Conservation (phyloP, 306 rosid genomes). For the Gastrolobium villosum region DNA sequence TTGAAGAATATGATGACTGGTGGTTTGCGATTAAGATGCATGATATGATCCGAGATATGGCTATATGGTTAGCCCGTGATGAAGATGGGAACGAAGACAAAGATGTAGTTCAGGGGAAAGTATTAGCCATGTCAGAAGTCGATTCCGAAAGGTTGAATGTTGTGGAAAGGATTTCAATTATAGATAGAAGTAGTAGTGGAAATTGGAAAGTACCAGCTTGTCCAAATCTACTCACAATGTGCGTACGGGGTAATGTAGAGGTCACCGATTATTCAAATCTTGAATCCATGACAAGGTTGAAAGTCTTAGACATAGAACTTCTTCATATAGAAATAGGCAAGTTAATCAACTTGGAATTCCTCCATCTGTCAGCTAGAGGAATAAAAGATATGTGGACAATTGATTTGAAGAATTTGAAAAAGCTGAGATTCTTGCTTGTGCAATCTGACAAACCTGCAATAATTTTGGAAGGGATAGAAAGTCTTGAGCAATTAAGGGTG, state of each 20-base stretch:
- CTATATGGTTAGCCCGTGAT: conserved; percentile 29
- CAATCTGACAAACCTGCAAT: background rate
- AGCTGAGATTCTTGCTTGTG: background rate
- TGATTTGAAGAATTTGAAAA: conserved; percentile 18
- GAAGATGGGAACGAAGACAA: background rate
- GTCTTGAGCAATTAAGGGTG: conserved; percentile 16
- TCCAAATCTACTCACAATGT: conserved; percentile 27
- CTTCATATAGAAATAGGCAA: background rate
- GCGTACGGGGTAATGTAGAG: fast-evolving
- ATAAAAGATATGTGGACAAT: fast-evolving
- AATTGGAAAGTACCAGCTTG: background rate
- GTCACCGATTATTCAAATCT: background rate
- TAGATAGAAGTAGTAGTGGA: background rate
- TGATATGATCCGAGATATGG: conserved; percentile 41
- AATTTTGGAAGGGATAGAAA: background rate
- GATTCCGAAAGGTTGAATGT: conserved; percentile 25
- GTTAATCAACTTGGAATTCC: conserved; percentile 38
- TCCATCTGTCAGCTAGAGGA: conserved; percentile 21
- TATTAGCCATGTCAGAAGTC: background rate
- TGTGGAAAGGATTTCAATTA: conserved; percentile 37
- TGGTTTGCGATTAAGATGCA: background rate
- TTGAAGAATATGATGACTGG: fast-evolving
- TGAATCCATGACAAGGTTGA: background rate
- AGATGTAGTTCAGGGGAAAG: background rate
- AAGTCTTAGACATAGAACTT: conserved; percentile 9